Evolutionary conservation across 768 basidiomycete species (phyloP).

Genomic region (Tulasnella sp.): DNA sequence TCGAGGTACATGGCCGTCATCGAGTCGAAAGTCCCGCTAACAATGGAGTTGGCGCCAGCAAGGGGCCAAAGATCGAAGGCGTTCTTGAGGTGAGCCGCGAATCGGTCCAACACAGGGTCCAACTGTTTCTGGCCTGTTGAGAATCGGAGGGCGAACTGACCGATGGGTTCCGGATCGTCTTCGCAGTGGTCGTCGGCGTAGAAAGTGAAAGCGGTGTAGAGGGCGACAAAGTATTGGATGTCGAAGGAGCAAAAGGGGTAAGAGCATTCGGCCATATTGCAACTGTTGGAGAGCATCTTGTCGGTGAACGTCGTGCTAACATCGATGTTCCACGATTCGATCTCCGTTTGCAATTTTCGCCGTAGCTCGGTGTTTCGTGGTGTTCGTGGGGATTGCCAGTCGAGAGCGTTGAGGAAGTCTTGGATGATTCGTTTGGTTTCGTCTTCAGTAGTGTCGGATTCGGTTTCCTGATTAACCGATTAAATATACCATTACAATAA

Average conservation of each 20-base stretch:
- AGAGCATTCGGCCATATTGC: slow-evolving; percentile 1
- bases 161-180: slow-evolving; percentile 21
- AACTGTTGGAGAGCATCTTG: slow-evolving; percentile 5
- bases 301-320: not conserved
- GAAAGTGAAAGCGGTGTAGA: slow-evolving; percentile 31
- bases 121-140: slow-evolving; percentile 22
- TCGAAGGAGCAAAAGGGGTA: slow-evolving; percentile 14
- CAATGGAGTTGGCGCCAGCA: slow-evolving; percentile 27
- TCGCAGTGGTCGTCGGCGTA: slow-evolving; percentile 29
- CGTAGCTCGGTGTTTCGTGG: not conserved
- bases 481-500: not conserved
- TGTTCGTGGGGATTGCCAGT: not conserved
- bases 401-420: not conserved
- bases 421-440: not conserved
- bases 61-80: slow-evolving; percentile 23
- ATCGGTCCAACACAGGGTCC: slow-evolving; percentile 24
- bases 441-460: not conserved
- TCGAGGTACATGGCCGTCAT: slow-evolving; percentile 28
- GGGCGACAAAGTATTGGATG: slow-evolving; percentile 27
- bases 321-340: not conserved
- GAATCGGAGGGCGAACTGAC: slow-evolving; percentile 29
- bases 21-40: slow-evolving; percentile 28
- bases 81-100: slow-evolving; percentile 27
- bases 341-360: not conserved
- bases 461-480: not conserved